Evolutionary conservation across 768 basidiomycete genomes (phyloP).

Genomic region (Hygrophorus pudorinus): DNA sequence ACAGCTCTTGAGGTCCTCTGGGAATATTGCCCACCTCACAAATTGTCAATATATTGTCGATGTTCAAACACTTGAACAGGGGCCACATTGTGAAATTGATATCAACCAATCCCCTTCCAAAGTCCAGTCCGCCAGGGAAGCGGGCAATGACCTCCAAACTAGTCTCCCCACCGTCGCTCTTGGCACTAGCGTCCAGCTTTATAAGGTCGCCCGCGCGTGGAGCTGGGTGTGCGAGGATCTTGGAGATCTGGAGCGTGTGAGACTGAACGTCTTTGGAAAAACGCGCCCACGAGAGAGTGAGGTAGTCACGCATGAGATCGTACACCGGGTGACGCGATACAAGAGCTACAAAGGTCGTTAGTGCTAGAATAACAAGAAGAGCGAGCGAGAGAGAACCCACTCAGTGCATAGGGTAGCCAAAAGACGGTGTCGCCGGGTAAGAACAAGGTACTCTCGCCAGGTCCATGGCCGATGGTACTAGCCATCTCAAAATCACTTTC

Average conservation of each 20-base stretch:
- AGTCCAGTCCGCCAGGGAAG: conserved; percentile 90
- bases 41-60: conserved; percentile 88
- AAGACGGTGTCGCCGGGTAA: conserved; percentile 85
- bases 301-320: conserved; percentile 89
- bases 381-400: conserved; percentile 33
- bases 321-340: conserved; percentile 92
- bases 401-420: conserved; percentile 90
- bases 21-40: conserved; percentile 53
- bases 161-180: conserved; percentile 39
- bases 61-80: conserved; percentile 82
- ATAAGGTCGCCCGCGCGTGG: conserved; percentile 82
- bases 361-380: conserved; percentile 3
- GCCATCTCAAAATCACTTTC: conserved; percentile 83
- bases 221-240: conserved; percentile 79
- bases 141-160: conserved; percentile 78
- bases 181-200: conserved; percentile 73
- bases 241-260: conserved; percentile 83
- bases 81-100: conserved; percentile 98
- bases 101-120: conserved; percentile 83
- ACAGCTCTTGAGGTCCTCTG: background rate
- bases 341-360: conserved; percentile 40
- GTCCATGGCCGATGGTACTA: conserved; percentile 71
- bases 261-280: conserved; percentile 92
- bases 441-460: conserved; percentile 83
- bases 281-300: conserved; percentile 92